phyloP scores from a whole-genome alignment of 306 rosid species.

The Urtica urens region DNA sequence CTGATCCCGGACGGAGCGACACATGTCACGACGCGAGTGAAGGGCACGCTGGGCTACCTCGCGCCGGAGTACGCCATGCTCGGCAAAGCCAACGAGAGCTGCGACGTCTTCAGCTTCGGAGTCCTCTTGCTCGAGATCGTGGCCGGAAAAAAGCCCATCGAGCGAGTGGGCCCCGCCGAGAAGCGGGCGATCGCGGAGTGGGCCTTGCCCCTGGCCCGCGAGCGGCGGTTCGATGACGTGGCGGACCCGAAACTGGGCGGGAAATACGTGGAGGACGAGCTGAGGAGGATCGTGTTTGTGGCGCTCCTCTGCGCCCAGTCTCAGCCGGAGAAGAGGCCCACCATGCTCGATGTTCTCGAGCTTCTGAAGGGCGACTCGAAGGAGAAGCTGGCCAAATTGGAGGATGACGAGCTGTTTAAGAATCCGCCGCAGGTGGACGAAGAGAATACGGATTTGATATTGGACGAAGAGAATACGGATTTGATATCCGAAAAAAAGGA shows the following conservation, averaged over 20 bases:
- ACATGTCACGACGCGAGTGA: slow-evolving; percentile 90
- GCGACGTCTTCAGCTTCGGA: slow-evolving; percentile 90
- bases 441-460: slow-evolving; percentile 11
- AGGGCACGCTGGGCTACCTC: slow-evolving; percentile 96
- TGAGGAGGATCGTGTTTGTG: slow-evolving; percentile 62
- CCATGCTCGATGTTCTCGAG: slow-evolving; percentile 68
- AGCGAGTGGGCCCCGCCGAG: slow-evolving; percentile 32
- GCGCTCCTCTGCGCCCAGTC: slow-evolving; percentile 56
- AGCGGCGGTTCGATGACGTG: slow-evolving; percentile 46
- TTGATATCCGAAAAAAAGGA: slow-evolving; percentile 59
- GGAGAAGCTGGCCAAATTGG: slow-evolving; percentile 50
- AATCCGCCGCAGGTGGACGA: slow-evolving; percentile 20
- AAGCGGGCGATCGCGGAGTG: slow-evolving; percentile 70
- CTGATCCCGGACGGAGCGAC: slow-evolving; percentile 95
- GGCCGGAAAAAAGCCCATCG: slow-evolving; percentile 74
- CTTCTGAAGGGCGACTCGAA: slow-evolving; percentile 66
- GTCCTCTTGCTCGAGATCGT: slow-evolving; percentile 91
- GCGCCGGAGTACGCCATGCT: slow-evolving; percentile 95
- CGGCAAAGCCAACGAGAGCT: slow-evolving; percentile 84
- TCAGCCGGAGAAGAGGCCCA: slow-evolving; percentile 70
- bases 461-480: slow-evolving; percentile 61
- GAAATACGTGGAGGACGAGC: slow-evolving; percentile 59
- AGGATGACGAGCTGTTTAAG: slow-evolving; percentile 54
- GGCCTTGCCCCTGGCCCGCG: slow-evolving; percentile 80
- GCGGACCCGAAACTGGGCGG: slow-evolving; percentile 81